Conservation (phyloP, 352 stramenopile genomes). For the Thalassiosira livingstoniorum region DNA sequence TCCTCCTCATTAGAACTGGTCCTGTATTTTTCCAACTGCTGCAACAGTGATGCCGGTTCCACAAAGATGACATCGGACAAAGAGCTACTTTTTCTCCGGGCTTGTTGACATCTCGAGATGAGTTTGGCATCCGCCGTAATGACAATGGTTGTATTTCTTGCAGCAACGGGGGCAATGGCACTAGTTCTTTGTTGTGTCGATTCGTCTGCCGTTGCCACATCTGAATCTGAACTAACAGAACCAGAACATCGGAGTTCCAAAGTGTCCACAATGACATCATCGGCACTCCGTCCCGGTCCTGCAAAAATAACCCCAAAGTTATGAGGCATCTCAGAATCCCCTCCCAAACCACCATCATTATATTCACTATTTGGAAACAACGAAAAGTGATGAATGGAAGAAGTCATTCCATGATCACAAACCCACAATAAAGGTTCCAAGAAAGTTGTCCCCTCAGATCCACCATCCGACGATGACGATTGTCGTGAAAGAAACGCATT, state of each 20-base stretch:
- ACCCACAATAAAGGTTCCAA: constrained; percentile 54
- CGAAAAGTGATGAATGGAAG: constrained; percentile 49
- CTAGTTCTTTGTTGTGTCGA: background rate
- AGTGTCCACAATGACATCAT: constrained; percentile 64
- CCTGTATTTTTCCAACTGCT: constrained; percentile 54
- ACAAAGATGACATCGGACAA: constrained; percentile 63
- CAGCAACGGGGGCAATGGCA: background rate
- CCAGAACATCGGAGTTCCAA: constrained; percentile 39
- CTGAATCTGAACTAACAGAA: background rate
- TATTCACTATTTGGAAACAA: background rate
- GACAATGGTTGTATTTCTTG: constrained; percentile 54
- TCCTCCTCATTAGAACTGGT: constrained; percentile 39
- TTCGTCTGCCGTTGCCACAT: background rate
- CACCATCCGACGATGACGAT: background rate
- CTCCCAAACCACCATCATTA: background rate
- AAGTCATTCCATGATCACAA: constrained; percentile 42
- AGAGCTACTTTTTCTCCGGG: constrained; percentile 41
- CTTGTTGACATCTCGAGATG: constrained; percentile 55
- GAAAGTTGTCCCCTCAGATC: background rate
- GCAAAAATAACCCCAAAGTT: constrained; percentile 58
- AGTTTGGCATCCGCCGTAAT: constrained; percentile 55
- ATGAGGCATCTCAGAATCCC: constrained; percentile 32
- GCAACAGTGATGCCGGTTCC: constrained; percentile 57
- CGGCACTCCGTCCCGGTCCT: constrained; percentile 35
- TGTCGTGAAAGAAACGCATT: background rate